Conservation (phyloP, 345 rosid species). For the Moringa oleifera region DNA sequence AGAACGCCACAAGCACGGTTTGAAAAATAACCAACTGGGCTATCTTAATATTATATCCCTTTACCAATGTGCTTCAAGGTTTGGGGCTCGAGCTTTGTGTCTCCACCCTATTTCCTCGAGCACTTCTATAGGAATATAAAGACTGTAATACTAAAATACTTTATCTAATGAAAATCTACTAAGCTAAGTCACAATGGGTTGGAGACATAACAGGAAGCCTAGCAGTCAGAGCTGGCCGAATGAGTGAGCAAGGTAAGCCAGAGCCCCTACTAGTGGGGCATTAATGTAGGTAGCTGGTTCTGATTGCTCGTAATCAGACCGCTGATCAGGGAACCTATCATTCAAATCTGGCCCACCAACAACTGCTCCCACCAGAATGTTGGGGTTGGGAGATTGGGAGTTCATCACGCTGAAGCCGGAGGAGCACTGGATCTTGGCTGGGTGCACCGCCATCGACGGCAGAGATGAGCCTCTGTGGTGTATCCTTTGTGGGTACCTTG, state of each 20-base stretch:
- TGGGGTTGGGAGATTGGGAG: slow-evolving; percentile 77
- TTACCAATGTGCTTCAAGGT: slow-evolving; percentile 25
- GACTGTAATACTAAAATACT: not conserved
- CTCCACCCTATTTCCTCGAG: slow-evolving; percentile 11
- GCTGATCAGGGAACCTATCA: slow-evolving; percentile 69
- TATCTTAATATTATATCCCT: slow-evolving; percentile 12
- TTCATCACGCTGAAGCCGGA: slow-evolving; percentile 64
- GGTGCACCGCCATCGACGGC: slow-evolving; percentile 68
- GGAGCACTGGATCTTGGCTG: slow-evolving; percentile 61
- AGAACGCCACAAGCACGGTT: too few relatives aligned
- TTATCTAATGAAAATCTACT: not conserved
- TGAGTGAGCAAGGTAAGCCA: slow-evolving; percentile 83
- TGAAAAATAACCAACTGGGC: slow-evolving; percentile 6
- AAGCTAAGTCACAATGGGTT: too few relatives aligned
- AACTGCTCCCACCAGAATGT: slow-evolving; percentile 75
- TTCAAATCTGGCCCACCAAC: slow-evolving; percentile 83
- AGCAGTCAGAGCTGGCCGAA: slow-evolving; percentile 61
- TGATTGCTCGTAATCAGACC: slow-evolving; percentile 79
- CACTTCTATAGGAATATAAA: slow-evolving; percentile 10
- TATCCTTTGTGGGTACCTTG: slow-evolving; percentile 64
- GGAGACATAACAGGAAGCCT: not conserved
- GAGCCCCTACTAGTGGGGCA: slow-evolving; percentile 85
- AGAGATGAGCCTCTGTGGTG: slow-evolving; percentile 96
- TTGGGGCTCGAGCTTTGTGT: slow-evolving; percentile 33
- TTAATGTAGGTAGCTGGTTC: slow-evolving; percentile 95